Evolutionary conservation across 768 basidiomycete species (phyloP).

Genomic region (Psilocybe cyanescens): DNA sequence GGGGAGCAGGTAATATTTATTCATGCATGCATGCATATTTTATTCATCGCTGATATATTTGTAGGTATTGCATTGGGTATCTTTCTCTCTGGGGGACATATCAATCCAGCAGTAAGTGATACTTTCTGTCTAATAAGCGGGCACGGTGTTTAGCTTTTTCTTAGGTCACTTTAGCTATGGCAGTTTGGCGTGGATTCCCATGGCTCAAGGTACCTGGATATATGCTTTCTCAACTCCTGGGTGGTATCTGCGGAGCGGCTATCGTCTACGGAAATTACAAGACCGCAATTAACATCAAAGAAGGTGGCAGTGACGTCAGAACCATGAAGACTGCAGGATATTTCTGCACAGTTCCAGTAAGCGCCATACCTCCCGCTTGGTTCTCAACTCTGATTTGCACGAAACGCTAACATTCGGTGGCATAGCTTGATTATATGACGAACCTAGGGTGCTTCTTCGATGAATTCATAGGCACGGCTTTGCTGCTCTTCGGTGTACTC

Average conservation of each 20-base stretch:
- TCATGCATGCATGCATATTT: not conserved
- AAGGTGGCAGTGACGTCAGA: conserved; percentile 57
- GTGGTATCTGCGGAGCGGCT: conserved; percentile 62
- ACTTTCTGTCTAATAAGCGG: too few relatives aligned
- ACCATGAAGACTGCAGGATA: conserved; percentile 53
- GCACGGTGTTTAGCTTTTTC: not conserved
- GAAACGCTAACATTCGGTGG: conserved; percentile 16
- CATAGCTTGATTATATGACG: conserved; percentile 42
- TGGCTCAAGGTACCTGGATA: conserved; percentile 34
- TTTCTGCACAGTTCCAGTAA: conserved; percentile 1
- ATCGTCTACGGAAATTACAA: conserved; percentile 70
- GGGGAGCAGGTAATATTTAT: not conserved
- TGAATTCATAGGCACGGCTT: conserved; percentile 63
- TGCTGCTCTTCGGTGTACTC: conserved; percentile 61
- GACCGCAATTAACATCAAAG: conserved; percentile 68
- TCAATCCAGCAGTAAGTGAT: conserved; percentile 63
- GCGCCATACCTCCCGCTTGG: not conserved
- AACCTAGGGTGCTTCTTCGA: conserved; percentile 44
- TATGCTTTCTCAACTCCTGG: conserved; percentile 66
- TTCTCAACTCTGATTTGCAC: conserved; percentile 24
- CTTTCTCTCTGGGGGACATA: conserved; percentile 74
- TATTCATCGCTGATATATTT: not conserved
- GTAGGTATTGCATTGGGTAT: conserved; percentile 58
- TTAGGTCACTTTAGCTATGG: conserved; percentile 5
- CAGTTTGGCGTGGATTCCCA: conserved; percentile 7